Evolutionary conservation across 129 eudicot genomes (phyloP).

Genomic region (Arctium lappa): DNA sequence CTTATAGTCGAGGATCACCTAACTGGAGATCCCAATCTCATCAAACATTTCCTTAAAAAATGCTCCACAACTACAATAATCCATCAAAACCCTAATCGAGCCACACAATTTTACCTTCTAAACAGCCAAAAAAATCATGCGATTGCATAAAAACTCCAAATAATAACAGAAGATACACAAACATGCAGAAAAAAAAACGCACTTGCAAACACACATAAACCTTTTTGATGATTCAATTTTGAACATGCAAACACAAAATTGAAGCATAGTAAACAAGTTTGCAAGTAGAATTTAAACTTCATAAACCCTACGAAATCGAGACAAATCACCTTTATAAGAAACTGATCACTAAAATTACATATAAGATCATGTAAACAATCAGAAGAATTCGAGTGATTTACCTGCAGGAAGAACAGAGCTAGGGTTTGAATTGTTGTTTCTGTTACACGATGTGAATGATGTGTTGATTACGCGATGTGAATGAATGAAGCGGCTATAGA

Average conservation of each 20-base stretch:
- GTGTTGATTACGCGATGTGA: constrained; percentile 7
- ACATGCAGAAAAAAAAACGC: neutral
- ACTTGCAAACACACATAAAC: neutral
- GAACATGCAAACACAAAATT: neutral
- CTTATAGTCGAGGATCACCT: neutral
- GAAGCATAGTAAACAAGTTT: neutral
- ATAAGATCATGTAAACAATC: neutral
- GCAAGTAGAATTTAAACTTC: neutral
- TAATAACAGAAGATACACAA: neutral
- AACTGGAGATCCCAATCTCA: neutral
- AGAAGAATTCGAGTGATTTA: neutral
- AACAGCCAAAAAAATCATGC: neutral
- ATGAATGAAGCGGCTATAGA: neutral
- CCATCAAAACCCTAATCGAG: neutral
- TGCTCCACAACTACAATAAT: neutral
- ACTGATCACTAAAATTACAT: neutral
- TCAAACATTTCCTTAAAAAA: neutral
- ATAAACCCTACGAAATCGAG: constrained; percentile 10
- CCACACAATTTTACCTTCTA: constrained; percentile 5
- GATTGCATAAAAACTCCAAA: neutral
- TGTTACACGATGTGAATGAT: neutral
- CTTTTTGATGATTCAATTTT: neutral
- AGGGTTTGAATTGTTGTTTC: constrained; percentile 16
- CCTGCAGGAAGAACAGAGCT: constrained; percentile 14
- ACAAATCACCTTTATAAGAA: neutral